These are phyloP conservation scores for Sugiyamaella paludigena DNA, from an alignment of 1,139 yeast species.

Conservation along the genomic window DNA sequence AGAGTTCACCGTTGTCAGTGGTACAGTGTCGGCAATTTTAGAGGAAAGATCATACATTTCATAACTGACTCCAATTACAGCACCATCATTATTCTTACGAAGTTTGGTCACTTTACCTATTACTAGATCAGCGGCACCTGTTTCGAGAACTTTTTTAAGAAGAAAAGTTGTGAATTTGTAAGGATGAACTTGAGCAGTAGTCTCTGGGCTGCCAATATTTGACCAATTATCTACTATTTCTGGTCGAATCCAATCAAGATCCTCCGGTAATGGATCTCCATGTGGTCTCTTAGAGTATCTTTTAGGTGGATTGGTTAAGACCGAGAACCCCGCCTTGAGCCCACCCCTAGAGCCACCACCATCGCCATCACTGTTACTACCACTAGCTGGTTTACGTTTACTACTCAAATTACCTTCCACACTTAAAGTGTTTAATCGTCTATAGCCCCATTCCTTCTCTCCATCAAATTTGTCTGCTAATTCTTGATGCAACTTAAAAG, in stretches of 20 bases:
- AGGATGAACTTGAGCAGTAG: conserved; percentile 97
- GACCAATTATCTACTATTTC: conserved; percentile 71
- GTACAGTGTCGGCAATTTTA: too few relatives aligned
- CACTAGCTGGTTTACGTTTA: conserved; percentile 1
- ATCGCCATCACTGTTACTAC: neutral
- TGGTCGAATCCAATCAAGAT: conserved; percentile 77
- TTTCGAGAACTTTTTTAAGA: conserved; percentile 73
- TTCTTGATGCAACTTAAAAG: conserved; percentile 82
- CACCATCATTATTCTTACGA: conserved; percentile 25
- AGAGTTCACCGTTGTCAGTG: neutral
- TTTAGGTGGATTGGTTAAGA: conserved; percentile 5
- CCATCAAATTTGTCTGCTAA: conserved; percentile 78
- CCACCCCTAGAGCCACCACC: neutral
- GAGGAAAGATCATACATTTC: conserved; percentile 2
- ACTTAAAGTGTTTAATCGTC: conserved; percentile 82
- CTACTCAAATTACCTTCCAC: conserved; percentile 70
- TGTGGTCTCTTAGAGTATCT: conserved; percentile 7
- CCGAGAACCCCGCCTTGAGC: neutral
- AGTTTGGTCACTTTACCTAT: conserved; percentile 64
- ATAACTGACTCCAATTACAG: conserved; percentile 26
- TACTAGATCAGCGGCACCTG: conserved; percentile 80
- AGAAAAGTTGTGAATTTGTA: conserved; percentile 83
- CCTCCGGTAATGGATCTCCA: conserved; percentile 53
- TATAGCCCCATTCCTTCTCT: conserved; percentile 84
- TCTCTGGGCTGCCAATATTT: conserved; percentile 75